Conservation (phyloP, 768 basidiomycete species). For the Tulasnella sp. region DNA sequence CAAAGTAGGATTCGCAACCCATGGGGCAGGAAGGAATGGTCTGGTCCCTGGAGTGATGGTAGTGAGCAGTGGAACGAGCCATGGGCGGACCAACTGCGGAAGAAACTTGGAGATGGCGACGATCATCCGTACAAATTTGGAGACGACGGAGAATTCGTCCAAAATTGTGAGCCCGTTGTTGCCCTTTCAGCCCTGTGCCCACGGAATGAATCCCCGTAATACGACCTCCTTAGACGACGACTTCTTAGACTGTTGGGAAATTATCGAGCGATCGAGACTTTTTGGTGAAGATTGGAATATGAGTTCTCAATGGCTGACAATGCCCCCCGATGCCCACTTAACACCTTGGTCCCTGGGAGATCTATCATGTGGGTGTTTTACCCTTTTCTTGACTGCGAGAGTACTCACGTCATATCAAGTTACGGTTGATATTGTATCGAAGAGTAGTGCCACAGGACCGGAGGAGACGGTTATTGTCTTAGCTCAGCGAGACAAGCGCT, state of each 20-base stretch:
- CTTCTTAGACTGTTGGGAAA: constrained; percentile 38
- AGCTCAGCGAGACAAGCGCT: constrained; percentile 49
- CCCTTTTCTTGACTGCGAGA: not conserved
- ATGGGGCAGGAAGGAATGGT: constrained; percentile 41
- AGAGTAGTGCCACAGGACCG: constrained; percentile 27
- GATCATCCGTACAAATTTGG: constrained; percentile 8
- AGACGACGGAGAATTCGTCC: constrained; percentile 21
- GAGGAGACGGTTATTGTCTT: constrained; percentile 49
- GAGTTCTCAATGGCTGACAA: constrained; percentile 49
- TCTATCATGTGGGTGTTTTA: constrained; percentile 45
- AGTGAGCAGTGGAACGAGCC: constrained; percentile 19
- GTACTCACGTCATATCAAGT: constrained; percentile 36
- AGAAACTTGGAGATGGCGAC: not conserved
- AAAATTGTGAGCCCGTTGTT: not conserved
- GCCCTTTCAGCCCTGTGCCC: not conserved
- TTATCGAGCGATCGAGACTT: constrained; percentile 46
- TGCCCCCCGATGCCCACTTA: constrained; percentile 42
- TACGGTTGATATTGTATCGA: constrained; percentile 42
- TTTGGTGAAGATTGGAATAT: constrained; percentile 49
- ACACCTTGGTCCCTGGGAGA: constrained; percentile 54
- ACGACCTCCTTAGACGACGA: constrained; percentile 24
- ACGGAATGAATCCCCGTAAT: not conserved
- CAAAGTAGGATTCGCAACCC: constrained; percentile 50
- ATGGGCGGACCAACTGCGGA: not conserved
- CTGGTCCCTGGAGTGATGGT: constrained; percentile 20